phyloP scores from a whole-genome alignment of 331 rosid genomes.

The Quercus tomentella region DNA sequence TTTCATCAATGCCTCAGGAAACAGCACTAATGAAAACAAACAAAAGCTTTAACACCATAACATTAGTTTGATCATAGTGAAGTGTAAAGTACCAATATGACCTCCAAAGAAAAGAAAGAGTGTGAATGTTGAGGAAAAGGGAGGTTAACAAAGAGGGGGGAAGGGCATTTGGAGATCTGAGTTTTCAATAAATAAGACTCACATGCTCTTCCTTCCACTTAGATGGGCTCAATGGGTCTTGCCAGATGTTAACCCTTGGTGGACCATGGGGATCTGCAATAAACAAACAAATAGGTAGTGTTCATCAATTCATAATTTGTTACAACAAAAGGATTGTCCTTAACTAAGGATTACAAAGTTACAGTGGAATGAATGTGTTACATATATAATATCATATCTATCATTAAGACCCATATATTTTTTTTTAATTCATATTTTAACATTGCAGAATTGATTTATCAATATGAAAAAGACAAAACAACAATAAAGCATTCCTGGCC shows the following conservation, averaged over 20 bases:
- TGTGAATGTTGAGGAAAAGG: background rate
- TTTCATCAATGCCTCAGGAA: background rate
- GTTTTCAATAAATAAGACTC: conserved; percentile 33
- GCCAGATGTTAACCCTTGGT: conserved; percentile 66
- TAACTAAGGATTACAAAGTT: background rate
- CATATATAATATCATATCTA: background rate
- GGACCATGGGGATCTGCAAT: conserved; percentile 84
- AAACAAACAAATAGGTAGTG: conserved; percentile 10
- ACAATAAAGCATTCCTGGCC: background rate
- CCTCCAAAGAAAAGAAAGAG: background rate
- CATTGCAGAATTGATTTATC: background rate
- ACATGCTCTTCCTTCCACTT: conserved; percentile 99
- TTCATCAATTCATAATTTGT: background rate
- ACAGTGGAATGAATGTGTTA: background rate
- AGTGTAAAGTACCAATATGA: background rate
- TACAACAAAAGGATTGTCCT: background rate
- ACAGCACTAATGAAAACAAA: background rate
- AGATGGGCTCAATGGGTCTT: conserved; percentile 86
- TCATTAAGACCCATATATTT: background rate
- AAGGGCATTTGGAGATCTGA: background rate
- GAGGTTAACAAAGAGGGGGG: background rate
- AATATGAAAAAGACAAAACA: background rate
- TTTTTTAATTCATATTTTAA: background rate
- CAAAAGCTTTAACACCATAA: background rate
- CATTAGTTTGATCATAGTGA: background rate